Conservation (phyloP, 1,139 yeast species). For the Suhomyces atakaporum region DNA sequence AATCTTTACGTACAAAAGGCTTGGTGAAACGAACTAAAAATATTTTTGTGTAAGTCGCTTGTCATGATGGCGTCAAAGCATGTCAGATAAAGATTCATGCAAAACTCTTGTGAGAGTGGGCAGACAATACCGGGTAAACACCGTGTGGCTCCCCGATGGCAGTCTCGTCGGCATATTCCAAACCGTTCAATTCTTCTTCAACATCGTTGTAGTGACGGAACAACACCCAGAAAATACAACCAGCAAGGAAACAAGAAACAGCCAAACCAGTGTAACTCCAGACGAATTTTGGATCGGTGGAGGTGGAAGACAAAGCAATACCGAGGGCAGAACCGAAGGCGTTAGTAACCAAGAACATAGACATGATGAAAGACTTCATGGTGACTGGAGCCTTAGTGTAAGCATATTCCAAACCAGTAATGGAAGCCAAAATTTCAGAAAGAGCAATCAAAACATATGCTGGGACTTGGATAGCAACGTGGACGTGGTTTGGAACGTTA, state of each 20-base stretch:
- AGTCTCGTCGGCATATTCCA: slow-evolving; percentile 40
- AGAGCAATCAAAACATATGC: slow-evolving; percentile 63
- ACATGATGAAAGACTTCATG: slow-evolving; percentile 69
- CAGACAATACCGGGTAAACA: slow-evolving; percentile 17
- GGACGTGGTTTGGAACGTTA: slow-evolving; percentile 51
- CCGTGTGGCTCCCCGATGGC: slow-evolving; percentile 15
- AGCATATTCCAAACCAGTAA: slow-evolving; percentile 70
- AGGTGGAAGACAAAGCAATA: slow-evolving; percentile 66
- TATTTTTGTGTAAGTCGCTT: neutral
- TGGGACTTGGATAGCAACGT: slow-evolving; percentile 65
- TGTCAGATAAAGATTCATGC: slow-evolving; percentile 9
- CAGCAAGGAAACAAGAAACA: slow-evolving; percentile 59
- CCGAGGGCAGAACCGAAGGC: slow-evolving; percentile 75
- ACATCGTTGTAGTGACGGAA: slow-evolving; percentile 57
- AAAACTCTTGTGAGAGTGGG: slow-evolving; percentile 18
- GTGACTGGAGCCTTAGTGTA: slow-evolving; percentile 67
- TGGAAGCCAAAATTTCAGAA: slow-evolving; percentile 65
- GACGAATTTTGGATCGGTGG: slow-evolving; percentile 66
- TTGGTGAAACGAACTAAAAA: slow-evolving; percentile 1
- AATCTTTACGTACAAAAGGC: neutral
- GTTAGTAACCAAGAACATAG: slow-evolving; percentile 59
- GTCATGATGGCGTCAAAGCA: neutral
- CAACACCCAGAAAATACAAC: slow-evolving; percentile 60
- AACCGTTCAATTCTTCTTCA: slow-evolving; percentile 62
- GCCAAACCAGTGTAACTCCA: slow-evolving; percentile 70